Base-by-base conservation (phyloP, 805 yeast genomes). In the Brettanomyces naardenensis region DNA sequence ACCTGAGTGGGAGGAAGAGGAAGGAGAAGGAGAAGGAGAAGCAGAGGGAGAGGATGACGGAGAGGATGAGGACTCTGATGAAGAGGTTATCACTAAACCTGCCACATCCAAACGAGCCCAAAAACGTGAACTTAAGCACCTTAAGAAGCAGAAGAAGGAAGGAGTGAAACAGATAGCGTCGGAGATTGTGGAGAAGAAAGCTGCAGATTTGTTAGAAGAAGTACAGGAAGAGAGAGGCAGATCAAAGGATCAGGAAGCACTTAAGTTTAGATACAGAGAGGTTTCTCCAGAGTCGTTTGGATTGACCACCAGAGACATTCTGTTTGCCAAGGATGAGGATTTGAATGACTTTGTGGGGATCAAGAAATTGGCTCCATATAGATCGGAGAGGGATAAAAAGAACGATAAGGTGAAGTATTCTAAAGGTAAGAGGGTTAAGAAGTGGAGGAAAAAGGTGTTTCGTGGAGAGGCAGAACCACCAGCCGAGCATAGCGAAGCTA, bases 221-320 rank as follows among this genome's bases (percentile, higher is more conserved):
- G 75, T 81, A 6, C 82, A 77, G 45, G 71, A 71, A 43, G 80
- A 69, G 40, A 75, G 77, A 47, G 75, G 85, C 36, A 78, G 88
- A 43, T 65, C 76, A 1, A 63, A 65, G 21, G 59, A 66, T 6
- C 69, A 58, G 4, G 68, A 66, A 3, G 71, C 71, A 13, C 50
- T 75, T 28, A 71, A 67, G 38, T 90, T 92, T 70, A 79, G 78
- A 50, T 92, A 92, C 56, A 75, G 97, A 51, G 95, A 88, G 50
- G 97, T 92, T 4, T 88, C 95, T 1, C 97, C 98, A 6, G 97
- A 92, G 52, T 65, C 88, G 7, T 92, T 75, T 62, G 97, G 97
- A 10, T 68, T 92, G 35, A 69, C 84, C 0, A 73, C 92, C 0
- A 71, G 92, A 44, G 98, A 92, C 51, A 92, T 92, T 34, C 66